phyloP scores from a whole-genome alignment of 2,329 filamentous ascomycete genomes.

The Aureobasidium musti region DNA sequence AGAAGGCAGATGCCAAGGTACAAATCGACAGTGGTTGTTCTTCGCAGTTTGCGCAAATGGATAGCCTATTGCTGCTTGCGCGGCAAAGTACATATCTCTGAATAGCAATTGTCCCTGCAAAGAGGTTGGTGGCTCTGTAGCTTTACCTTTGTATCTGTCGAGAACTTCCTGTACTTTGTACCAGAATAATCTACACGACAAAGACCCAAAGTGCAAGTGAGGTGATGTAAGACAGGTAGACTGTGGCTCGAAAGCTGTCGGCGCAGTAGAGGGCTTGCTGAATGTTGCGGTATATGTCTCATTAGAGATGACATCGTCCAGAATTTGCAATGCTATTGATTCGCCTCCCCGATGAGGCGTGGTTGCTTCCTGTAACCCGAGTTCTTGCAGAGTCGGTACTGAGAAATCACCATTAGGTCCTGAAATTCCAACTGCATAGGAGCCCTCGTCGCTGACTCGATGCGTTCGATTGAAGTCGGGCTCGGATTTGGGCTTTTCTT shows the following conservation, averaged over 20 bases:
- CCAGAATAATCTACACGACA: constrained; percentile 72
- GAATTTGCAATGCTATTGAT: constrained; percentile 59
- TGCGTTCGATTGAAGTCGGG: constrained; percentile 63
- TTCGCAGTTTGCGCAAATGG: constrained; percentile 64
- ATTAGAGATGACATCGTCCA: constrained; percentile 62
- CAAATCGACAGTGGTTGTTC: constrained; percentile 69
- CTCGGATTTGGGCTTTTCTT: constrained; percentile 52
- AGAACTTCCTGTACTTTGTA: constrained; percentile 68
- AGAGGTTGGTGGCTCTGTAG: constrained; percentile 63
- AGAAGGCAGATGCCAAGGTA: constrained; percentile 75
- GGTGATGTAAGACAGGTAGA: constrained; percentile 73
- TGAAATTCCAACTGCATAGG: constrained; percentile 60
- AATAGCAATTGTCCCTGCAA: constrained; percentile 73
- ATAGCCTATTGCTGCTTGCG: constrained; percentile 67
- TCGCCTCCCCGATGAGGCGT: constrained; percentile 73
- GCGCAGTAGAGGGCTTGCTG: constrained; percentile 73
- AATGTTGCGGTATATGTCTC: constrained; percentile 71
- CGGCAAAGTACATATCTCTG: constrained; percentile 81
- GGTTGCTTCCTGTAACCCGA: constrained; percentile 65
- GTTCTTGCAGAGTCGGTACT: constrained; percentile 69
- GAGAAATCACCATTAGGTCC: constrained; percentile 70
- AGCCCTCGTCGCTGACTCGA: constrained; percentile 60
- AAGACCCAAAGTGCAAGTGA: constrained; percentile 71
- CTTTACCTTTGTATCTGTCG: constrained; percentile 59
- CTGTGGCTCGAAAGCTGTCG: constrained; percentile 71